Evolutionary conservation across 306 rosid genomes (phyloP), one percentile per base, ranked within the genome.

Genomic region (Inga oerstediana): DNA sequence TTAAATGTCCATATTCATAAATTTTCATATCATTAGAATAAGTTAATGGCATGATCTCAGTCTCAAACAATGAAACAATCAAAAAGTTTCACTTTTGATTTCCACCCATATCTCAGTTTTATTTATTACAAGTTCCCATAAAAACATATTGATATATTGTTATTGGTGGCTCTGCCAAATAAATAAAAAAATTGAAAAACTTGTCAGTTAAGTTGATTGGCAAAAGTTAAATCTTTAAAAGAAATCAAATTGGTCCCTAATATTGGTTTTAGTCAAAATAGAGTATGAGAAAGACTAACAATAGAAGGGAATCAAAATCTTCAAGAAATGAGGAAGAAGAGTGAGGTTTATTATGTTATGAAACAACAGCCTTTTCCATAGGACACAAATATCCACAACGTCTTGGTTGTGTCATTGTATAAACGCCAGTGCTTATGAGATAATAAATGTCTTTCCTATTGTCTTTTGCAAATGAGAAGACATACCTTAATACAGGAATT

Each of bases 381-480:
- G 74, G 20, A 72, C 88, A 82, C 27, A 59, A 64, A 34, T 80
- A 77, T 49, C 81, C 77, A 79, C 84, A 80, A 41, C 87, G 83
- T 67, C 82, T 83, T 58, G 90, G 84, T 56, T 64, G 13, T 24
- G 83, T 77, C 30, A 77, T 82, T 68, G 85, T 39, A 16, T 80
- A 82, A 51, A 85, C 85, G 69, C 84, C 85, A 4, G 79, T 65
- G 84, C 74, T 83, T 76, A 85, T 68, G 5, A 82, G 49, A 41
- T 79, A 13, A 68, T 79, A 76, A 46, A 80, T 69, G 45, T 85
- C 85, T 58, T 80, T 88, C 10, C 78, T 82, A 74, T 67, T 82
- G 58, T 85, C 87, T 82, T 80, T 74, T 35, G 83, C 85, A 58
- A 85, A 83, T 16, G 88, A 88, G 45, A 16, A 80, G 12, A 83